Conservation (phyloP, 306 rosid genomes). For the Quercus ilex region DNA sequence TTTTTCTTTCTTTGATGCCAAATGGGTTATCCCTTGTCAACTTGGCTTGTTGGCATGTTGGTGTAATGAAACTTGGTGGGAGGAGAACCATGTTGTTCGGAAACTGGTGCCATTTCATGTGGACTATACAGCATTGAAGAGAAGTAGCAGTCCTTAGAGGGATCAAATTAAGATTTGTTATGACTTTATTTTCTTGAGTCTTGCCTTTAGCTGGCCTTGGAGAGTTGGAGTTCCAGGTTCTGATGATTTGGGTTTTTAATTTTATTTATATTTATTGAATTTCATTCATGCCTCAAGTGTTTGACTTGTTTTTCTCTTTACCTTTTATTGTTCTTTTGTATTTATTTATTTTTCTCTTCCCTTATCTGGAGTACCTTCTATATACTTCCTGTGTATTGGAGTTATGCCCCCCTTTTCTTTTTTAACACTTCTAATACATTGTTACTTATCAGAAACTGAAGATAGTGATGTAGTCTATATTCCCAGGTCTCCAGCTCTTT, state of each 20-base stretch:
- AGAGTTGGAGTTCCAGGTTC: neutral
- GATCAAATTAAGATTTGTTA: neutral
- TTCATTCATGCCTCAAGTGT: neutral
- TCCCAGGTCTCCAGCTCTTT: neutral
- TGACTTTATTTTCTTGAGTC: too few relatives aligned
- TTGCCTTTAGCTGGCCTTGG: too few relatives aligned
- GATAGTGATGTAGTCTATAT: neutral
- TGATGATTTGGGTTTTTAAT: neutral
- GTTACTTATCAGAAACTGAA: neutral
- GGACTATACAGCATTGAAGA: neutral
- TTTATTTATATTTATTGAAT: neutral
- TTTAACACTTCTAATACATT: neutral
- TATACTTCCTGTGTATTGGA: neutral
- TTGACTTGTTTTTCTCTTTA: neutral
- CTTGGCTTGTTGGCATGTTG: neutral
- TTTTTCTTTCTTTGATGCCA: neutral
- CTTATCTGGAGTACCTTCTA: neutral
- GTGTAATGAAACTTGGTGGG: neutral
- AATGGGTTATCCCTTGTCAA: neutral
- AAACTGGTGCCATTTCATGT: neutral
- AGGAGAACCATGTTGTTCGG: neutral
- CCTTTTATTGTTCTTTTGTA: neutral
- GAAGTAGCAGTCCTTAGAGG: neutral
- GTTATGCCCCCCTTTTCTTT: neutral
- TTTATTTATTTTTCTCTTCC: neutral